Evolutionary conservation across 2,329 filamentous ascomycete species (phyloP), one percentile per base, ranked within the genome.

Genomic region (Dothideomycetes sp.): DNA sequence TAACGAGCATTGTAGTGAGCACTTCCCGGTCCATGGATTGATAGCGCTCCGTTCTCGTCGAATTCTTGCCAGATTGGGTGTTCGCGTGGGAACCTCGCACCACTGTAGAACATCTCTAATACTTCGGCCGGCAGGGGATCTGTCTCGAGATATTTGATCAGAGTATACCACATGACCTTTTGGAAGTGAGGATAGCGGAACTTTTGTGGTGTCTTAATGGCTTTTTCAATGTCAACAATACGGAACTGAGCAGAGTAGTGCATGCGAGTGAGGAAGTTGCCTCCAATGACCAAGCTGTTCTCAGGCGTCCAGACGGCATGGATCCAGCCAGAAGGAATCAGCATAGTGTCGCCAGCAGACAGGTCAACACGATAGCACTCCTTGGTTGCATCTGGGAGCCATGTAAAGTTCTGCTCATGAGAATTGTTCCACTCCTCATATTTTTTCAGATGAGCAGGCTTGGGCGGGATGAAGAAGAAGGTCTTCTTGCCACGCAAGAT

Each of bases 351-450:
- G 23, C 78, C 78, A 47, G 76, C 74, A 35, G 68, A 71, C 4
- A 82, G 65, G 53, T 82, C 77, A 30, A 82, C 76, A 33, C 78
- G 67, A 51, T 77, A 80, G 55, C 77, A 81, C 49, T 81, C 77
- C 46, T 78, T 78, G 13, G 76, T 77, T 49, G 78, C 70, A 44
- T 75, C 69, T 4, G 74, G 75, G 23, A 82, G 66, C 57, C 78
- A 82, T 10, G 76, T 80, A 46, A 71, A 75, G 45, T 80, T 78
- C 55, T 82, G 78, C 13, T 75, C 71, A 3, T 74, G 74, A 11
- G 76, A 78, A 43, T 78, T 75, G 55, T 77, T 81, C 78, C 78
- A 82, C 41, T 81, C 74, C 55, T 82, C 77, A 53, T 82, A 82
- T 48, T 78, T 79, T 54, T 81, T 80, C 45, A 82, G 63, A 51